Evolutionary conservation across 2,329 filamentous ascomycete genomes (phyloP), one percentile per base, ranked within the genome.

Genomic region (Onygenales sp.): DNA sequence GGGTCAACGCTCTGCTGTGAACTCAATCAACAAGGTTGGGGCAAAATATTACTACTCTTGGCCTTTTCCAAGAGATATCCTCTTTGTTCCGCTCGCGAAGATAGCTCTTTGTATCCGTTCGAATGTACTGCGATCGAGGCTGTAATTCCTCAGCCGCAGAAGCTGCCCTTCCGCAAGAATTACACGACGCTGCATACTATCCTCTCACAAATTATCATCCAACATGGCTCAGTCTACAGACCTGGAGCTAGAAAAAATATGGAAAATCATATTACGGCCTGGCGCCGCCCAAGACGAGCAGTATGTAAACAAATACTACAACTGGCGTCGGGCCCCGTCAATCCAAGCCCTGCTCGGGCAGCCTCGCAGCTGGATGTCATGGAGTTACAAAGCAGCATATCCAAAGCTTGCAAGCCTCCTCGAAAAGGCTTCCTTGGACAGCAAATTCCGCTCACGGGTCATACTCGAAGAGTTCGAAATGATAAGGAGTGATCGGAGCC

Each of bases 321-420:
- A 45, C 27, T 45, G 50, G 50, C 17, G 32, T 21, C 14, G 50
- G 13, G 31, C 50, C 8, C 32, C 45, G 10, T 52, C 50, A 7
- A 52, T 52, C 17, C 39, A 52, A 45, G 33, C 10, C 13, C 50
- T 52, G 2, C 32, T 52, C 32, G 42, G 42, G 2, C 42, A 43
- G 33, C 50, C 50, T 43, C 50, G 50, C n/a, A 45, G n/a, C 7
- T 52, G 50, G 50, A 46, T 46, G 50, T 52, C 53, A 27, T 54
- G 53, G 53, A 46, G 48, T 7, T 54, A 54, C 17, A 50, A 17
- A 32, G 53, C 53, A 9, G 53, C 53, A 33, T 54, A 54, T 39
- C 53, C 49, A 14, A 54, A 47, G 13, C 53, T 54, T 33, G 44
- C 43, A 6, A 27, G 33, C 8, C 50, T 54, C 43, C 31, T 54